Percentiles rank a stretch among this genome's conserved stretches.
Evolutionary conservation across 306 rosid genomes (phyloP).

Genomic region (Ammopiptanthus mongolicus): DNA sequence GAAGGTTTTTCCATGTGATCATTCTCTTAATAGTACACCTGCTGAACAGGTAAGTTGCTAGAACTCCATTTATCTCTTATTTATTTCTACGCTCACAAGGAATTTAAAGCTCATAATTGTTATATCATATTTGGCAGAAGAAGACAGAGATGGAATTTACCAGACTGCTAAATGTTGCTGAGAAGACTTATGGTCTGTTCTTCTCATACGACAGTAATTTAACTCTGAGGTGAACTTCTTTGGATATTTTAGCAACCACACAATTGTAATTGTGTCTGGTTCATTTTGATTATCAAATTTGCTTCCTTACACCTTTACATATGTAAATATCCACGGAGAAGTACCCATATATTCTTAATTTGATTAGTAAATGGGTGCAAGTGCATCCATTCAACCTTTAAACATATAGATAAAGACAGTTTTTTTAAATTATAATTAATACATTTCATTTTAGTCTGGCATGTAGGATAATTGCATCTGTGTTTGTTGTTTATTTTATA

Average conservation of each 20-base stretch:
- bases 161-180: constrained; percentile 54
- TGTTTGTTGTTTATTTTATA: not conserved
- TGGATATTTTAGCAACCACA: not conserved
- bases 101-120: constrained; percentile 1
- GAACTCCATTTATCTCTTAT: not conserved
- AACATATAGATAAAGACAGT: not conserved
- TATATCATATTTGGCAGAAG: constrained; percentile 47
- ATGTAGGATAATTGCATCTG: not conserved
- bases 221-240: constrained; percentile 63
- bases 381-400: not conserved
- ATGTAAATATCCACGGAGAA: not conserved
- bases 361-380: not conserved
- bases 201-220: constrained; percentile 73
- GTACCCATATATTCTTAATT: not conserved
- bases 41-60: constrained; percentile 48
- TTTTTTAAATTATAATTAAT: not conserved
- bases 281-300: not conserved
- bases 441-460: not conserved
- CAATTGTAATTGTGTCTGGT: not conserved
- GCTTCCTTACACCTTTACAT: not conserved
- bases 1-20: constrained; percentile 71
- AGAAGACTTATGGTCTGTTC: constrained; percentile 66
- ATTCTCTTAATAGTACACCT: constrained; percentile 49
- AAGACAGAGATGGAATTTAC: constrained; percentile 75
- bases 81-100: not conserved